A percentile compares a stretch with the other conserved stretches of the same genome.
Evolutionary conservation across 352 stramenopile genomes (phyloP).

Genomic region (Phytopythium delawarense): DNA sequence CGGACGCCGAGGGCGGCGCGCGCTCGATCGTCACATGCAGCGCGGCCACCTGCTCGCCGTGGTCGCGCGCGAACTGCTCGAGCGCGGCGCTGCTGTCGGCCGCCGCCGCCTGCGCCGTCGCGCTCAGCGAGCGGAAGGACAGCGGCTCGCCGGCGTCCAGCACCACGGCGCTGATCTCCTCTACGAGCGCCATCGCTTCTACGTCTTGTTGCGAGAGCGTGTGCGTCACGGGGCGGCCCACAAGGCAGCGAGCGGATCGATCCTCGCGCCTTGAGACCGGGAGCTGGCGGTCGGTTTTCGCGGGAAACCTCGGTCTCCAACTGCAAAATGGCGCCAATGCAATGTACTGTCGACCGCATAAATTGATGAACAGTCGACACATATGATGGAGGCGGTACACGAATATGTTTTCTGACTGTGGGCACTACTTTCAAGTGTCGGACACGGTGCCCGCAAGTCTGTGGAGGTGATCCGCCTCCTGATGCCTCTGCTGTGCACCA

Average conservation of each 20-base stretch:
- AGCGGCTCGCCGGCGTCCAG: conserved; percentile 50
- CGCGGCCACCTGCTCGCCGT: conserved; percentile 29
- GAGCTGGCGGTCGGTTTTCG: not conserved
- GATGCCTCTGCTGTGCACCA: no score
- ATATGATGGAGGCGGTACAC: not conserved
- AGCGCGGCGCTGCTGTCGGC: conserved; percentile 33
- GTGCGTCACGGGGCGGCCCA: not conserved
- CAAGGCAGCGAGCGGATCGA: not conserved
- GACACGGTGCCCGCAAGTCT: not conserved
- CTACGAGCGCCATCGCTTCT: conserved; percentile 15
- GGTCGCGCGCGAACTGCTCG: conserved; percentile 27
- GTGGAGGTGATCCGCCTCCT: no score
- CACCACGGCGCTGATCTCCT: conserved; percentile 52
- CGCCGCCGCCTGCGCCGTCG: conserved; percentile 21
- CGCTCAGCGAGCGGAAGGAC: conserved; percentile 49
- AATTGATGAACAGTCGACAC: not conserved
- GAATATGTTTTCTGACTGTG: not conserved
- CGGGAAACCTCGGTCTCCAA: not conserved
- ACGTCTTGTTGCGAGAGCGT: not conserved
- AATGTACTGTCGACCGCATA: not conserved
- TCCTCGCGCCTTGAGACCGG: no score
- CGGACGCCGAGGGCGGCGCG: conserved; percentile 11
- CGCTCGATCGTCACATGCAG: conserved; percentile 39
- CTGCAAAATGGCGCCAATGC: not conserved
- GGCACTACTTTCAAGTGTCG: not conserved